A percentile compares a stretch with the other conserved stretches of the same genome.
These are phyloP conservation scores for Exophiala xenobiotica DNA, from an alignment of 2,329 filamentous ascomycete species.

Conservation along the genomic window DNA sequence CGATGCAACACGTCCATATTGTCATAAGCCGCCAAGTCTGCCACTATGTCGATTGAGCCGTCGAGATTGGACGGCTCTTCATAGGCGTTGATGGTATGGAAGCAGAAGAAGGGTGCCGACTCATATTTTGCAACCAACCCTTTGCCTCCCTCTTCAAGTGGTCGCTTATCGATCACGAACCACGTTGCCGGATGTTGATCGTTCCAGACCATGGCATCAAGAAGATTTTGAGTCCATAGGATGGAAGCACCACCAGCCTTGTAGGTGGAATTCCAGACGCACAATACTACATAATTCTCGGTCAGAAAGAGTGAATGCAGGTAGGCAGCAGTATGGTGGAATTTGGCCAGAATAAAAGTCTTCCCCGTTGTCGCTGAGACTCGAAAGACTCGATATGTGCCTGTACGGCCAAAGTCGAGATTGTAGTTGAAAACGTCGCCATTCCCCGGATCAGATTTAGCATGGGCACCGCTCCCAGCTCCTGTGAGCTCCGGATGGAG, in stretches of 20 bases:
- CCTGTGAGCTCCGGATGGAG: conserved; percentile 71
- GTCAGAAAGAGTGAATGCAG: conserved; percentile 82
- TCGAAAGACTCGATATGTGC: conserved; percentile 69
- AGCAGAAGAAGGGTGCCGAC: conserved; percentile 70
- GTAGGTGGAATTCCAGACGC: conserved; percentile 67
- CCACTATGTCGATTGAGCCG: conserved; percentile 57
- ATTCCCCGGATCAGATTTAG: conserved; percentile 67
- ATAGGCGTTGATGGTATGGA: conserved; percentile 77
- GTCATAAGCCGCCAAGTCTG: conserved; percentile 65
- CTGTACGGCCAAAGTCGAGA: conserved; percentile 54
- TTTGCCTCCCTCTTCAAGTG: conserved; percentile 44
- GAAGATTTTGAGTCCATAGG: conserved; percentile 64
- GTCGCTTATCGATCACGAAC: conserved; percentile 69
- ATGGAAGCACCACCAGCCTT: conserved; percentile 59
- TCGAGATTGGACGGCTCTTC: conserved; percentile 54
- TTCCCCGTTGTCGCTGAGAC: conserved; percentile 62
- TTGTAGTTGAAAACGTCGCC: conserved; percentile 84
- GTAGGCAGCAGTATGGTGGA: conserved; percentile 63
- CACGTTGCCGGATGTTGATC: conserved; percentile 59
- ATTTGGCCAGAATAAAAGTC: conserved; percentile 69
- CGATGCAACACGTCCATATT: conserved; percentile 63
- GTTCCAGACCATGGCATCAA: conserved; percentile 68
- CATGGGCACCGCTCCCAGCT: conserved; percentile 67
- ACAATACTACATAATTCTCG: conserved; percentile 68
- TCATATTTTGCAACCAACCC: conserved; percentile 70